A percentile compares a stretch with the other conserved stretches of the same genome.
These are phyloP conservation scores for Nakataea oryzae DNA, from an alignment of 2,329 filamentous ascomycete genomes.

Conservation along the genomic window DNA sequence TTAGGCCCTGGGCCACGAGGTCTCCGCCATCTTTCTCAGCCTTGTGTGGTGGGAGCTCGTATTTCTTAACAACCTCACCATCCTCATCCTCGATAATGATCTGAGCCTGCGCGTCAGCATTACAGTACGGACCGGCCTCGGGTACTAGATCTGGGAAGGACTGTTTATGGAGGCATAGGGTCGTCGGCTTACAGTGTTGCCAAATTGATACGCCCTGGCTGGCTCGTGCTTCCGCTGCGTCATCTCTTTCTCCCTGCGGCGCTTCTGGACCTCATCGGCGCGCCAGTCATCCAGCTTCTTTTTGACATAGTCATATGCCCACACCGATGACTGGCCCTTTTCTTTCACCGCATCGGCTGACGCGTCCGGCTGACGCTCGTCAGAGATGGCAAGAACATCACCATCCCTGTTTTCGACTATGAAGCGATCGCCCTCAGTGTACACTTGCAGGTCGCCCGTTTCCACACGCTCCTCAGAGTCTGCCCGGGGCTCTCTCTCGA, in stretches of 20 bases:
- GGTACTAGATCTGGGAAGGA: neutral
- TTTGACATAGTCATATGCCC: conserved; percentile 35
- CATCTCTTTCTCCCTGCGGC: conserved; percentile 52
- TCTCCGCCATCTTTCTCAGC: conserved; percentile 27
- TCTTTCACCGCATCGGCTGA: conserved; percentile 21
- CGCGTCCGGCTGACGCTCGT: conserved; percentile 10
- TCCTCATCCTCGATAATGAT: conserved; percentile 81
- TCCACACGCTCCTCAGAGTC: neutral
- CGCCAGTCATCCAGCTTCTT: conserved; percentile 40
- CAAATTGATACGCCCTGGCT: conserved; percentile 77
- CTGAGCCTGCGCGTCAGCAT: conserved; percentile 18
- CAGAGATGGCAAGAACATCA: conserved; percentile 60
- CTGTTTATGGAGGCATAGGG: neutral
- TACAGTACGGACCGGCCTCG: neutral
- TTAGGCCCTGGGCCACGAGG: conserved; percentile 33
- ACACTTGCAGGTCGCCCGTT: conserved; percentile 48
- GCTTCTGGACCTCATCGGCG: conserved; percentile 54
- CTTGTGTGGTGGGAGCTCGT: conserved; percentile 56
- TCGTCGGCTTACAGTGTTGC: conserved; percentile 52
- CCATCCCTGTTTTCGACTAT: conserved; percentile 80
- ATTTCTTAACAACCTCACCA: conserved; percentile 77
- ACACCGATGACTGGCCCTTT: conserved; percentile 22
- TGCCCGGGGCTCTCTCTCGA: neutral
- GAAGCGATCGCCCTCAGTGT: conserved; percentile 68
- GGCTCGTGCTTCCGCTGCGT: conserved; percentile 51